phyloP scores from a whole-genome alignment of 345 rosid genomes.

The Citrus hindsii region DNA sequence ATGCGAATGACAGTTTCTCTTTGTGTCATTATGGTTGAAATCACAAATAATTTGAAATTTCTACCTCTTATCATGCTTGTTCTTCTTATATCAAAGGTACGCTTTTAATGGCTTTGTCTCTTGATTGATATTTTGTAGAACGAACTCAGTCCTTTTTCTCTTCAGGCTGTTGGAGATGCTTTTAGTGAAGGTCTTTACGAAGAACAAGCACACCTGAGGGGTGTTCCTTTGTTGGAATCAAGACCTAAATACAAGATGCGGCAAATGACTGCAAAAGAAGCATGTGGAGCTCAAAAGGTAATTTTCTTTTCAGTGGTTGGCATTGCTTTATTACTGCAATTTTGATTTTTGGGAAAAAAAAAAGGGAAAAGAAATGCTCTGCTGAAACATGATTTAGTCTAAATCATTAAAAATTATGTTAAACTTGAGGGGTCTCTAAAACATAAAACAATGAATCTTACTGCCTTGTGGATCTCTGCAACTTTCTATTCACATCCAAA shows the following conservation, averaged over 20 bases:
- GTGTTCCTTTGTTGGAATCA: slow-evolving; percentile 87
- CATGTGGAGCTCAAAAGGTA: slow-evolving; percentile 83
- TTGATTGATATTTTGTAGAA: slow-evolving; percentile 13
- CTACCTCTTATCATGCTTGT: slow-evolving; percentile 97
- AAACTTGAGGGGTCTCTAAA: neutral
- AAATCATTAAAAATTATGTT: neutral
- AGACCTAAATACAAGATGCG: slow-evolving; percentile 87
- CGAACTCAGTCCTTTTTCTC: slow-evolving; percentile 5
- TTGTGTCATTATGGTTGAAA: slow-evolving; percentile 98
- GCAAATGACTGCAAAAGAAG: slow-evolving; percentile 72
- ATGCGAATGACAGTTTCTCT: slow-evolving; percentile 98
- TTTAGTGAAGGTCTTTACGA: slow-evolving; percentile 95
- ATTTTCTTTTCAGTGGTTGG: slow-evolving; percentile 6
- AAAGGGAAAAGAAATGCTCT: neutral
- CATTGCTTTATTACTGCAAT: neutral
- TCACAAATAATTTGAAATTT: slow-evolving; percentile 87
- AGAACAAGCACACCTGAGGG: slow-evolving; percentile 75
- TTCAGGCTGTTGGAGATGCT: slow-evolving; percentile 97
- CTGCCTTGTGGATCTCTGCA: slow-evolving; percentile 6
- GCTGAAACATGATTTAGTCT: neutral
- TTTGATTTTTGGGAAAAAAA: no score
- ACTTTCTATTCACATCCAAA: neutral
- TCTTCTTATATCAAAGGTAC: slow-evolving; percentile 96
- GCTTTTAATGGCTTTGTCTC: slow-evolving; percentile 6
- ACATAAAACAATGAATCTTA: neutral